Evolutionary conservation across 1,139 yeast species (phyloP), one percentile per base, ranked within the genome.

Genomic region (Geotrichum aggregatum): DNA sequence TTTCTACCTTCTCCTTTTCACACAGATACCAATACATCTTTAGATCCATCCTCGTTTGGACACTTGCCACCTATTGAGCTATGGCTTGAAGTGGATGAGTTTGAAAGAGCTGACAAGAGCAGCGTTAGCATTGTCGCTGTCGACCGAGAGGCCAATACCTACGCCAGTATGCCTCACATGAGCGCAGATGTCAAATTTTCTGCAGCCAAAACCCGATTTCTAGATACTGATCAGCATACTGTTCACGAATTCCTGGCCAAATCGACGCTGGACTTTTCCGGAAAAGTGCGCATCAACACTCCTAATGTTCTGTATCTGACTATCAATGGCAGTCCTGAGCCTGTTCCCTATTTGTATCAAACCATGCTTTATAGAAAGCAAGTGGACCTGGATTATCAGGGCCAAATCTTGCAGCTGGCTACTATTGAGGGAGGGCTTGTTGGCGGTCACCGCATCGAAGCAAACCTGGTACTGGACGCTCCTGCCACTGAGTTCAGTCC

Each of bases 391-490:
- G 59, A 62, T 24, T 75, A 64, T 54, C 60, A 65, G 2, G 64
- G 63, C 14, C 66, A 71, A 34, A 61, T 74, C 48, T 66, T 79
- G 11, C 80, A 78, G 58, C 68, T 76, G 51, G 72, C 75, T 52
- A 62, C 73, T n/a, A 70, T 77, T 16, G 84, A 81, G 58, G 83
- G 84, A 1, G 85, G 84, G 1, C 65, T 71, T 13, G 66, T 77
- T 41, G 83, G 83, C 2, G 85, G 84, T 0, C 66, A 79, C 39
- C 66, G 71, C 48, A 57, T 71, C 19, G 85, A 80, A 58, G 73
- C 79, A 10, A 71, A 71, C 54, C 62, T 79, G 42, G 73, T 76
- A 16, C 76, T 78, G 5, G 75, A 73, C 33, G 18, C 36, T 14
- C 30, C 49, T 44, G 16, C 24, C n/a, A 34, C 18, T n/a, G 45